phyloP scores from a whole-genome alignment of 345 rosid species.

The Schrenkiella parvula region DNA sequence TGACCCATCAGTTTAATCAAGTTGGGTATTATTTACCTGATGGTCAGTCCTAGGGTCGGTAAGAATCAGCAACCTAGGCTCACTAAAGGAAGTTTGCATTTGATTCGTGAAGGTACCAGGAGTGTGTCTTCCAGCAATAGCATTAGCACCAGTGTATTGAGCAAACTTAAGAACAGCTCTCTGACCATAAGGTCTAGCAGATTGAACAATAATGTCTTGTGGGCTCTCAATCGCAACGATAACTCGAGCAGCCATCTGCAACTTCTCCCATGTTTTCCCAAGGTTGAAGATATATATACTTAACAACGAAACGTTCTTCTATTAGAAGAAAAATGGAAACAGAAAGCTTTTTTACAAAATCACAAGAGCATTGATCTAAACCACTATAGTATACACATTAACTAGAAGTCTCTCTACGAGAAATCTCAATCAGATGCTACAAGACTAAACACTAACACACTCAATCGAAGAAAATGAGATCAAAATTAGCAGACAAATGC shows the following conservation, averaged over 20 bases:
- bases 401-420: not conserved
- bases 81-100: constrained; percentile 71
- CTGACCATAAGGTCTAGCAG: constrained; percentile 86
- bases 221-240: constrained; percentile 78
- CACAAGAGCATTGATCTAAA: too few relatives aligned
- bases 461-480: too few relatives aligned
- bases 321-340: not conserved
- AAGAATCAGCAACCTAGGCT: constrained; percentile 75
- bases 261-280: constrained; percentile 79
- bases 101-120: constrained; percentile 90
- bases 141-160: constrained; percentile 69
- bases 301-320: not conserved
- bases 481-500: not conserved
- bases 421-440: not conserved
- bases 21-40: constrained; percentile 40
- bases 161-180: constrained; percentile 83
- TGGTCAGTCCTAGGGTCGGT: constrained; percentile 85
- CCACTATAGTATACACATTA: not conserved
- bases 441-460: too few relatives aligned
- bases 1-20: not conserved
- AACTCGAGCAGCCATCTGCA: constrained; percentile 64
- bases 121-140: constrained; percentile 87
- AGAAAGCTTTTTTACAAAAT: too few relatives aligned
- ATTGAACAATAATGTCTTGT: constrained; percentile 73
- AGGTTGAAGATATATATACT: constrained; percentile 75